Evolutionary conservation across 2,329 filamentous ascomycete species (phyloP).

Genomic region (Corniculantispora saksenae): DNA sequence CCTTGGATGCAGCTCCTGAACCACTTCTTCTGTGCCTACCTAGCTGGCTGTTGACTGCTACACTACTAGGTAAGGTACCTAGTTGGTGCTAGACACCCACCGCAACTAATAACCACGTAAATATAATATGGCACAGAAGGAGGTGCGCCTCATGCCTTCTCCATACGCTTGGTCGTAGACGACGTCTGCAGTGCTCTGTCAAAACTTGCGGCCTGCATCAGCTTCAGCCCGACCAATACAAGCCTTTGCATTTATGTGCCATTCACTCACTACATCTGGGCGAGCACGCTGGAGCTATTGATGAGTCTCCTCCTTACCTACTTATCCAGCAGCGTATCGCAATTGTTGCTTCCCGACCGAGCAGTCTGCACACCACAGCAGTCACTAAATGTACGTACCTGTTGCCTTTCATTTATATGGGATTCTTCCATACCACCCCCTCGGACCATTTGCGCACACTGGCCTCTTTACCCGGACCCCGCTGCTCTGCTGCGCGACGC

Average conservation of each 20-base stretch:
- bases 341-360: neutral
- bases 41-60: neutral
- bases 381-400: neutral
- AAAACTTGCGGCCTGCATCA: neutral
- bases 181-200: neutral
- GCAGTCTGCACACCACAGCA: neutral
- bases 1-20: slow-evolving; percentile 10
- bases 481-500: slow-evolving; percentile 1
- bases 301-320: neutral
- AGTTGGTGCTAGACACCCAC: neutral
- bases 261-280: neutral
- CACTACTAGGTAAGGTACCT: neutral
- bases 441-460: neutral
- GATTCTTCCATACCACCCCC: neutral
- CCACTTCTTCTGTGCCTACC: neutral
- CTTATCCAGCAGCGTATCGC: neutral
- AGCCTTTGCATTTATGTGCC: neutral
- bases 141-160: neutral
- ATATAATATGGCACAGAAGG: neutral
- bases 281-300: neutral
- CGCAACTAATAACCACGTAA: neutral
- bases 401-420: neutral
- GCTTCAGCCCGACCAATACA: neutral
- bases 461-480: neutral
- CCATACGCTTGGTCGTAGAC: neutral